Base-by-base conservation (phyloP, 148 eudicot genomes). In the Fagopyrum homotropicum region DNA sequence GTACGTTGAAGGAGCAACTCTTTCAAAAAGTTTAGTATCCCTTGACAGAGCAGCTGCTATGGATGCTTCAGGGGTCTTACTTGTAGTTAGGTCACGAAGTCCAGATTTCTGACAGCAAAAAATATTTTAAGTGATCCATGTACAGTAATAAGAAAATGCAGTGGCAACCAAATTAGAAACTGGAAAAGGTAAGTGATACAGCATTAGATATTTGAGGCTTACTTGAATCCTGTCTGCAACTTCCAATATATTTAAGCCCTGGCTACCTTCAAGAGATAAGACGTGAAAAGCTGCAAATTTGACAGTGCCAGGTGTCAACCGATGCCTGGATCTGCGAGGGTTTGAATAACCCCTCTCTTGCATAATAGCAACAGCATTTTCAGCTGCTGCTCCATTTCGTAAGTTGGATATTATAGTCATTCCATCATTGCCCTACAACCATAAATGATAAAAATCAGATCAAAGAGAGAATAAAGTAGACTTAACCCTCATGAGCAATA, bases 31-130 rank as follows among this genome's bases (percentile, higher is more conserved):
- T 76, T 91, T 94, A 59, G 91, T 82, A 78, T 94, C 98, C 82
- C 98, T 89, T 7, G 98, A 94, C 74, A 94, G 83, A 63, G 98
- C 98, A 59, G 97, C 98, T 55, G 98, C 92, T 74, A 94, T 88
- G 48, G 98, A 94, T 52, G 98, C 98, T 82, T 94, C 97, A 26
- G 98, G 98, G 35, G 98, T 94, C 87, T 90, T 94, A 85, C 97
- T 94, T 68, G 98, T 91, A 30, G 93, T 89, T 57, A 94, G 89
- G 76, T 94, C 97, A 63, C 98, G 88, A 30, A 91, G 93, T 73
- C 98, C 98, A 74, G 97, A 91, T 88, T 81, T 94, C 98, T 94
- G 75, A 16, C 54, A 78, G 15, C 30, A 72, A 72, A 19, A 66
- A 72, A 22, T n/a, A 72, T 11, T 72, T 45, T 19, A 22, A 71